Conservation (phyloP, 805 yeast genomes). For the Myxozyma neotropica region DNA sequence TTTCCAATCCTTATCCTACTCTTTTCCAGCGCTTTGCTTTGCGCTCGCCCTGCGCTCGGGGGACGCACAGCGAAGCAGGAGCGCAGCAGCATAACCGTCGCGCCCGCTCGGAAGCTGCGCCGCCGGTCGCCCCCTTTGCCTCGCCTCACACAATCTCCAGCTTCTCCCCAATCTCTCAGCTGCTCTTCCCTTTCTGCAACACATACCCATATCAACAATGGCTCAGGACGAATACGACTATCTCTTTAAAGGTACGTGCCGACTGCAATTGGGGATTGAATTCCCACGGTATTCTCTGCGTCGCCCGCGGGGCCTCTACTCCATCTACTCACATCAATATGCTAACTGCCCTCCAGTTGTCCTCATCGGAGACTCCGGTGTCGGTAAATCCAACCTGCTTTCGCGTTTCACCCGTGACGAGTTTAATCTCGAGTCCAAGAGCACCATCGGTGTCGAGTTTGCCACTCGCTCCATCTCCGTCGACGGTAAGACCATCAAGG, state of each 20-base stretch:
- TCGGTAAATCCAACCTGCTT: conserved; percentile 91
- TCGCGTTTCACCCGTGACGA: conserved; percentile 95
- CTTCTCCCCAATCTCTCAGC: neutral
- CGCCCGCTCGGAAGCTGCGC: neutral
- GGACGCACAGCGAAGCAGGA: neutral
- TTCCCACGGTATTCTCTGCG: no score
- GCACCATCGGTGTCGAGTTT: conserved; percentile 97
- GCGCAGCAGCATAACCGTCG: conserved; percentile 7
- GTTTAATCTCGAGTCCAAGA: conserved; percentile 89
- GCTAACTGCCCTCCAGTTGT: conserved; percentile 56
- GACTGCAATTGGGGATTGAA: neutral
- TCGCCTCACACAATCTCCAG: neutral
- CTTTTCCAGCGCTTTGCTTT: no score
- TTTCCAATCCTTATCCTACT: no score
- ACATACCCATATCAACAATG: conserved; percentile 18
- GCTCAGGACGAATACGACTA: conserved; percentile 81
- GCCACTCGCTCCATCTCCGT: conserved; percentile 94
- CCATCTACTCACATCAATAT: no score
- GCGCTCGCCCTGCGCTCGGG: no score
- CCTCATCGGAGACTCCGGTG: conserved; percentile 95
- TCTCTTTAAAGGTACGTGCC: conserved; percentile 69
- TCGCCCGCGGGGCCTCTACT: no score
- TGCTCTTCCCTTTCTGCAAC: neutral
- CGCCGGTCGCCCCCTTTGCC: neutral
- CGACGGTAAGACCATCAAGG: conserved; percentile 93